Conservation (phyloP, 2,329 filamentous ascomycete genomes). For the Xylaria sp. region DNA sequence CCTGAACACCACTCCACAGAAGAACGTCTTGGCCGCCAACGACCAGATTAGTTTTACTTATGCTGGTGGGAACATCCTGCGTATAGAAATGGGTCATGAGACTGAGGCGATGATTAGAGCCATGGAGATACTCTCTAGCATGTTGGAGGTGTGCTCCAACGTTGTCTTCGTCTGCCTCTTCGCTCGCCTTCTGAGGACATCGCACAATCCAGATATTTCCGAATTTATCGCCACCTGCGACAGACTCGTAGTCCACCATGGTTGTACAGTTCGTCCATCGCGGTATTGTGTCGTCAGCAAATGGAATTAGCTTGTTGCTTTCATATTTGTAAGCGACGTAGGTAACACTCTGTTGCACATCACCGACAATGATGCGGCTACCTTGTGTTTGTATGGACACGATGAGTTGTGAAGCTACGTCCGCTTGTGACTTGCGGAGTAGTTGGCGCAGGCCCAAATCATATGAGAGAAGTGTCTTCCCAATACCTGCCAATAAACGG, state of each 20-base stretch:
- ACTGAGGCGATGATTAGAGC: constrained; percentile 81
- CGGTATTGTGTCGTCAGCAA: constrained; percentile 86
- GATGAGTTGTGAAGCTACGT: constrained; percentile 81
- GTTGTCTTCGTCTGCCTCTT: constrained; percentile 90
- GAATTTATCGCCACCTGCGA: constrained; percentile 95
- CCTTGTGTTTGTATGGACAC: constrained; percentile 89
- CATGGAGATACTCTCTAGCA: constrained; percentile 87
- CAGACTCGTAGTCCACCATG: constrained; percentile 98
- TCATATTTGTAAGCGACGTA: constrained; percentile 93
- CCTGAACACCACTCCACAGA: constrained; percentile 92
- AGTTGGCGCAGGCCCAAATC: constrained; percentile 93
- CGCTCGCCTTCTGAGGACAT: constrained; percentile 82
- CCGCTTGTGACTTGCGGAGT: constrained; percentile 86
- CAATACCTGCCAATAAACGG: constrained; percentile 82
- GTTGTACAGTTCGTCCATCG: constrained; percentile 89
- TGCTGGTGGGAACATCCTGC: constrained; percentile 89
- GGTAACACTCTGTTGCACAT: constrained; percentile 89
- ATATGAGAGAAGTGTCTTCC: constrained; percentile 81
- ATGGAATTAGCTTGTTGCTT: constrained; percentile 90
- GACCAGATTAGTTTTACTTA: constrained; percentile 87
- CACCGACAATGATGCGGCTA: constrained; percentile 87
- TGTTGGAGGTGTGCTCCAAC: constrained; percentile 90
- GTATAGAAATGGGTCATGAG: constrained; percentile 88
- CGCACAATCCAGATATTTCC: constrained; percentile 94
- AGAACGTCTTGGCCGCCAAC: constrained; percentile 90